These are phyloP conservation scores for Pseudoturritis turrita DNA, from an alignment of 345 rosid species.

Conservation along the genomic window DNA sequence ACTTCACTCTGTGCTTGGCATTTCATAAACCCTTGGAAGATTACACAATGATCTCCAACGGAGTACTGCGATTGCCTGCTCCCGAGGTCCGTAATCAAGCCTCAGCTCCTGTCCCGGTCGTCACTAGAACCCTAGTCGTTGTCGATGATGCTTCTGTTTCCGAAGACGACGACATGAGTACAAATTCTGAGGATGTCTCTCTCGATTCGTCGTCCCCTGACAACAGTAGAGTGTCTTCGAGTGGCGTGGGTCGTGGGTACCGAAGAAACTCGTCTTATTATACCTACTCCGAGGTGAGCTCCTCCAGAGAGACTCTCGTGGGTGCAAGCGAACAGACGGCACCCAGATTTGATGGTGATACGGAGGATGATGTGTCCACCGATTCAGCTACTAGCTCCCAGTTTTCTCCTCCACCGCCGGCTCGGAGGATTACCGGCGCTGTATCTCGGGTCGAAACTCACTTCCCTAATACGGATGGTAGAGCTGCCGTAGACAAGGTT, in stretches of 20 bases:
- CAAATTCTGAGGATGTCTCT: slow-evolving; percentile 62
- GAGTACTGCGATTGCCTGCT: slow-evolving; percentile 49
- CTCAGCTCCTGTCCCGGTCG: slow-evolving; percentile 43
- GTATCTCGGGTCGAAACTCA: slow-evolving; percentile 42
- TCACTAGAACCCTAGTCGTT: slow-evolving; percentile 36
- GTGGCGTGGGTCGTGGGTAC: slow-evolving; percentile 32
- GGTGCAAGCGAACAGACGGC: slow-evolving; percentile 31
- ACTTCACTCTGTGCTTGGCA: slow-evolving; percentile 13
- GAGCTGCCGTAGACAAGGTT: slow-evolving; percentile 45
- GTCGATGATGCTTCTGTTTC: slow-evolving; percentile 49
- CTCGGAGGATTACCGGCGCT: slow-evolving; percentile 46
- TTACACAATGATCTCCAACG: slow-evolving; percentile 28
- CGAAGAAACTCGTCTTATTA: slow-evolving; percentile 39
- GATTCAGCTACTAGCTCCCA: slow-evolving; percentile 87
- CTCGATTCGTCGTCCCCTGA: slow-evolving; percentile 74
- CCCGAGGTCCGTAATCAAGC: slow-evolving; percentile 57
- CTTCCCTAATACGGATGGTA: not conserved
- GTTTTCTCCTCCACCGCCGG: slow-evolving; percentile 56
- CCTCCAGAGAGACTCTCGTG: slow-evolving; percentile 68
- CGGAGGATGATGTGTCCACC: slow-evolving; percentile 58
- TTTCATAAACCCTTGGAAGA: not conserved
- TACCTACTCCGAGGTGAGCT: slow-evolving; percentile 71
- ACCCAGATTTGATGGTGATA: slow-evolving; percentile 41
- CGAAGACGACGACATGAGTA: slow-evolving; percentile 54
- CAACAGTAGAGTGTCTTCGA: slow-evolving; percentile 46